phyloP scores from a whole-genome alignment of 2,329 filamentous ascomycete genomes.

The Curvularia sp. region DNA sequence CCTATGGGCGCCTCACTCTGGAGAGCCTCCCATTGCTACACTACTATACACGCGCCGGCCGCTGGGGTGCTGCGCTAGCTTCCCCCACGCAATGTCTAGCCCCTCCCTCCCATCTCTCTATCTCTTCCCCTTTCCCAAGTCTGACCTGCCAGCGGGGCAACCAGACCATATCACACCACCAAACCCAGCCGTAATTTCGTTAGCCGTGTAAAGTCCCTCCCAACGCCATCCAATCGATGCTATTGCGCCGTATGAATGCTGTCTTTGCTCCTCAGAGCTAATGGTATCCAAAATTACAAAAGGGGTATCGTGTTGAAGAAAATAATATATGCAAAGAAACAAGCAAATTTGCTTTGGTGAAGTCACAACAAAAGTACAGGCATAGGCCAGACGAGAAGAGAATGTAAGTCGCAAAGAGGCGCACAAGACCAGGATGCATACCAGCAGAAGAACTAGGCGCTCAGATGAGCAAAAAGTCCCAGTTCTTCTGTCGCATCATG shows the following conservation, averaged over 20 bases:
- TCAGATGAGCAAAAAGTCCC: slow-evolving; percentile 91
- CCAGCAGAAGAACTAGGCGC: slow-evolving; percentile 41
- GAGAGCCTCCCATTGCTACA: slow-evolving; percentile 20
- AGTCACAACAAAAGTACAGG: slow-evolving; percentile 19
- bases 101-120: slow-evolving; percentile 6
- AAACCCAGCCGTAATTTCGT: slow-evolving; percentile 29
- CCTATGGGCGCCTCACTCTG: slow-evolving; percentile 22
- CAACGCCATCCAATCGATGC: slow-evolving; percentile 37
- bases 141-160: neutral
- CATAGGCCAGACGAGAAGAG: slow-evolving; percentile 26
- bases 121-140: neutral
- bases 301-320: slow-evolving; percentile 46
- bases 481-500: slow-evolving; percentile 87
- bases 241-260: slow-evolving; percentile 36
- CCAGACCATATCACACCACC: slow-evolving; percentile 1
- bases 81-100: slow-evolving; percentile 30
- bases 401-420: slow-evolving; percentile 29
- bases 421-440: slow-evolving; percentile 48
- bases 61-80: slow-evolving; percentile 47
- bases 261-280: slow-evolving; percentile 26
- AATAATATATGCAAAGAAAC: slow-evolving; percentile 49
- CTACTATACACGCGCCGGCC: slow-evolving; percentile 35
- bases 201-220: slow-evolving; percentile 37
- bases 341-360: slow-evolving; percentile 36
- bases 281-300: slow-evolving; percentile 48